Conservation (phyloP, 1,284 basidiomycete species). For the Quambalaria eucalypti region DNA sequence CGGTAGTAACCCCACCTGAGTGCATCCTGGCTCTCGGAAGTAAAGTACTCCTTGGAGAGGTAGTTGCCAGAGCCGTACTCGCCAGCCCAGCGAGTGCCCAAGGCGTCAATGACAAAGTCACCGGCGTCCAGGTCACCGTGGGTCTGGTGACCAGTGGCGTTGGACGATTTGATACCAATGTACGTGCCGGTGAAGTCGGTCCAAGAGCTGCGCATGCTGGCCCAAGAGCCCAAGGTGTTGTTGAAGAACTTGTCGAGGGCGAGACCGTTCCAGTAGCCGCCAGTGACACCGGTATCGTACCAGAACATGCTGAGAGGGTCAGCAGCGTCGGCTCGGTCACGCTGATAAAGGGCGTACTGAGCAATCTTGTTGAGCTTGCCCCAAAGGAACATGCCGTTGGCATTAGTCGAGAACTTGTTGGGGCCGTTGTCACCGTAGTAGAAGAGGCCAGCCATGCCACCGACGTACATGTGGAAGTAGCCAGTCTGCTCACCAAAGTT, state of each 20-base stretch:
- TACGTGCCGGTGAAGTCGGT: conserved; percentile 74
- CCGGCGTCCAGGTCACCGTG: conserved; percentile 88
- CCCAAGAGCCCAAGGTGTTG: conserved; percentile 64
- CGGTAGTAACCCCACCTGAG: conserved; percentile 57
- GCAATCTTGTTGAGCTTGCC: conserved; percentile 50
- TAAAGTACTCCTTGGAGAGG: conserved; percentile 49
- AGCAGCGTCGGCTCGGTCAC: conserved; percentile 72
- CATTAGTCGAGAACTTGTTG: conserved; percentile 69
- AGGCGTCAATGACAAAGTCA: conserved; percentile 88
- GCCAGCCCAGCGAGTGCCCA: conserved; percentile 90
- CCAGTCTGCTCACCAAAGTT: conserved; percentile 65
- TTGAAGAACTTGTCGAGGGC: conserved; percentile 72
- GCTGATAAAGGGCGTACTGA: conserved; percentile 75
- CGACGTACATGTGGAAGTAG: conserved; percentile 80
- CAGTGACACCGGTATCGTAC: conserved; percentile 74
- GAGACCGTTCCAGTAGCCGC: conserved; percentile 83
- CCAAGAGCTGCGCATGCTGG: conserved; percentile 81
- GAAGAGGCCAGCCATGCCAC: conserved; percentile 77
- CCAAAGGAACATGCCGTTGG: conserved; percentile 40
- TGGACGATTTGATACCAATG: conserved; percentile 79
- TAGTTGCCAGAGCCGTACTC: conserved; percentile 88
- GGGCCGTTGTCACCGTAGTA: conserved; percentile 88
- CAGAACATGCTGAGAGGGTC: conserved; percentile 97
- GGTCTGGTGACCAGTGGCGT: conserved; percentile 63
- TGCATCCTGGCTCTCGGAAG: conserved; percentile 23